A percentile compares a stretch with the other conserved stretches of the same genome.
phyloP scores from a whole-genome alignment of 2,329 filamentous ascomycete genomes.

The Hypoxylon rubiginosum region DNA sequence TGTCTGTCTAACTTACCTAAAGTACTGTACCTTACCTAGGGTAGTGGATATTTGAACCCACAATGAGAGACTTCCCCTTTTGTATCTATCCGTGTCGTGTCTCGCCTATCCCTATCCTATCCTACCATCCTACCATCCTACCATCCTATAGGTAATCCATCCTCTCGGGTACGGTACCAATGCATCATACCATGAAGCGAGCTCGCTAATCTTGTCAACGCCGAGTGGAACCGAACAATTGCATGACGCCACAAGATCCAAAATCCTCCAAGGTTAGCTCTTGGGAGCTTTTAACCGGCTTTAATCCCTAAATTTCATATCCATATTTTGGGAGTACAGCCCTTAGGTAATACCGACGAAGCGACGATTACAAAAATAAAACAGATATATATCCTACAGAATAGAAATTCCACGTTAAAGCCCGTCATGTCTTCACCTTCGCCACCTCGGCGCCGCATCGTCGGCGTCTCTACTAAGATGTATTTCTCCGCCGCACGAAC shows the following conservation, averaged over 20 bases:
- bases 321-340: neutral
- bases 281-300: neutral
- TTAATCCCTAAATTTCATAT: neutral
- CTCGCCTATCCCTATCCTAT: too few relatives aligned
- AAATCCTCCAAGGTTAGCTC: too few relatives aligned
- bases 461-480: slow-evolving; percentile 83
- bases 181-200: slow-evolving; percentile 6
- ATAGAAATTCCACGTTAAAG: neutral
- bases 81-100: neutral
- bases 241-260: slow-evolving; percentile 2
- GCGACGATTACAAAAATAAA: neutral
- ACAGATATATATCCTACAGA: neutral
- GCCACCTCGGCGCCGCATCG: slow-evolving; percentile 67
- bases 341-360: neutral
- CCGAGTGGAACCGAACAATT: slow-evolving; percentile 7
- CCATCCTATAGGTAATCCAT: neutral
- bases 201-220: slow-evolving; percentile 27
- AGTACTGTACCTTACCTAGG: too few relatives aligned
- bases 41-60: neutral
- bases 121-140: too few relatives aligned
- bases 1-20: too few relatives aligned
- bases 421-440: slow-evolving; percentile 4
- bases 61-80: neutral
- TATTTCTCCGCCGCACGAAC: slow-evolving; percentile 80
- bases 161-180: neutral